Evolutionary conservation across 1,284 basidiomycete genomes (phyloP), one percentile per base, ranked within the genome.

Genomic region (Malassezia psittaci): DNA sequence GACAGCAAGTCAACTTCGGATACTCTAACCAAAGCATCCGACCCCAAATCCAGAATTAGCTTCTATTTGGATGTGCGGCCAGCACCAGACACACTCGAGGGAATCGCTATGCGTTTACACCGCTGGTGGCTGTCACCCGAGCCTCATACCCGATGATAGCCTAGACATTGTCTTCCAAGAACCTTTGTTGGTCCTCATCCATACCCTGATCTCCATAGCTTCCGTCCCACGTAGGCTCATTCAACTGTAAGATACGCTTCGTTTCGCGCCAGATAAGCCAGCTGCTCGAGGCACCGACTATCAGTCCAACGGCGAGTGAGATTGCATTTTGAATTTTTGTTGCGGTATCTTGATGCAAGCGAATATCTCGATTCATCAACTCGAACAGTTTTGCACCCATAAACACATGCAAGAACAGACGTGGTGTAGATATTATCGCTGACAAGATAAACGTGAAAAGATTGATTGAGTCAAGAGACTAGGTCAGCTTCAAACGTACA

Each of bases 51-150:
- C 3, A 54, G 67, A 61, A 29, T 71, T 56, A 75, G 90, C 4
- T 98, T 98, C 77, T 94, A 86, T 76, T 81, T 99, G 39, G 94
- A 98, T 68, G 90, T 89, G 11, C 81, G 93, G 45, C 93, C 93
- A 0, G 91, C 93, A 1, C 76, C 96, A 38, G 90, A 96, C 72
- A 87, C 80, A 65, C 88, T 87, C 84, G 89, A 94, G 68, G 87
- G 87, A 13, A 78, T 88, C 15, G 83, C 83, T 66, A 87, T 96
- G 84, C 82, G 79, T 19, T 16, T 57, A 32, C 51, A 57, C 34
- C 55, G 46, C 15, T 36, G 38, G 45, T 57, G 51, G 38, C 21
- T 37, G 18, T 37, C 45, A 11, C 19, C 41, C 19, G 1, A 18
- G 7, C 10, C 15, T 43, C 21, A 15, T 13, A 44, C 16, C 48